Evolutionary conservation across 257 asterid genomes (phyloP), one percentile per base, ranked within the genome.

Genomic region (Linaria vulgaris): DNA sequence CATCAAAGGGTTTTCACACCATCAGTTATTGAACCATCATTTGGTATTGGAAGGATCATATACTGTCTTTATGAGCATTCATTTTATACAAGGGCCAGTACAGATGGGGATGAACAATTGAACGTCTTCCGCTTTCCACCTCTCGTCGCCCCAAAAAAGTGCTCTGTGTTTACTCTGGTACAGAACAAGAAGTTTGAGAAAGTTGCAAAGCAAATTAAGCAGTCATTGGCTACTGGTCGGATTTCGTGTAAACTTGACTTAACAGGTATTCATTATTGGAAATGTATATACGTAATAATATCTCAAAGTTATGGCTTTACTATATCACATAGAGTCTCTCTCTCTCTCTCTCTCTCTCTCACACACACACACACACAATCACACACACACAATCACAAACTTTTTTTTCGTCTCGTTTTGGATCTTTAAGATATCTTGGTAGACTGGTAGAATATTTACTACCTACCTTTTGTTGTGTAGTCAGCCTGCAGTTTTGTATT

Each of bases 1-100:
- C 96, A 90, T 70, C 95, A 90, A 67, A 82, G 97, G 72, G 87
- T 82, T 69, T 90, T 90, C 72, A 90, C 95, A 11, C 97, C 97
- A 6, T 90, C 97, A 8, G 96, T 90, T 63, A 88, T 90, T 58
- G 97, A 90, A 58, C 97, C 96, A 19, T 90, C 96, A 1, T 90
- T 90, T 73, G 97, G 97, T 16, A 83, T 90, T 61, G 97, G 97
- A 57, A 76, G 97, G 63, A 90, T 90, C 66, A 88, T 90, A 56
- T 90, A 90, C 71, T 90, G 96, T 76, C 91, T 90, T 41, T 88
- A 70, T 51, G 96, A 90, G 68, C 97, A 90, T 66, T 75, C 94
- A 6, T 90, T 90, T 74, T 90, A 83, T 72, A 82, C 88, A 2
- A 76, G 97, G 72, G 68, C 96, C 16, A 78, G 85, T 74, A 85